phyloP scores from a whole-genome alignment of 73 alveolate genomes.

The Durusdinium trenchii region DNA sequence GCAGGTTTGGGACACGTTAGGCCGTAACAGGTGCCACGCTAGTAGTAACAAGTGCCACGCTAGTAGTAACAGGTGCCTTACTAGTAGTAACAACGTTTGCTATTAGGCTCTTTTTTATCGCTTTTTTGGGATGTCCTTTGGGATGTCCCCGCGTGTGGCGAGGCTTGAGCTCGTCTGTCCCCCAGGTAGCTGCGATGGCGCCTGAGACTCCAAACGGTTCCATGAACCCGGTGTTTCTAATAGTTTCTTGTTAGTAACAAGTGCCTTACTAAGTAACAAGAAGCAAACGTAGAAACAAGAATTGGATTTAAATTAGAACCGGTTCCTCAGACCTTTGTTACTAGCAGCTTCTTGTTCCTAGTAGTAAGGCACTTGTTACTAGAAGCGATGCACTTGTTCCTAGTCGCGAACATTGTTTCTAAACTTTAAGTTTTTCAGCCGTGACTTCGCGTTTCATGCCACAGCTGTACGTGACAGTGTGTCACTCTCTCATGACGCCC shows the following conservation, averaged over 20 bases:
- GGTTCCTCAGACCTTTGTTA: background rate
- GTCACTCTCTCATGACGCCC: background rate
- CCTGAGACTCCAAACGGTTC: background rate
- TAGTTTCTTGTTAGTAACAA: no score
- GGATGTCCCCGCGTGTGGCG: slow-evolving; percentile 50
- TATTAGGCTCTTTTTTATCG: background rate
- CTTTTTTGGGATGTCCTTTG: background rate
- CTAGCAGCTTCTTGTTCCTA: background rate
- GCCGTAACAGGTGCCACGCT: background rate
- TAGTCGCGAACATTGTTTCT: no score
- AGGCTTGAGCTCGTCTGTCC: slow-evolving; percentile 22
- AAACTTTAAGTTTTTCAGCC: no score
- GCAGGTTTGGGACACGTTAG: background rate
- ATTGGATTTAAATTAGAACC: background rate
- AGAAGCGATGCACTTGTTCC: no score
- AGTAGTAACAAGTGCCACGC: background rate
- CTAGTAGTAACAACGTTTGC: background rate
- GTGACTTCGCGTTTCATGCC: background rate
- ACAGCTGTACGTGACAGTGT: background rate
- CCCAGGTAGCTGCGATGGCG: slow-evolving; percentile 52
- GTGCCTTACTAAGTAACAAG: background rate
- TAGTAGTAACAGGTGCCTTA: background rate
- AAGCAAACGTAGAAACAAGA: background rate
- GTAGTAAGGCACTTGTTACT: background rate
- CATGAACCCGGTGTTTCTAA: background rate